Percentiles rank a stretch among this genome's conserved stretches.
phyloP scores from a whole-genome alignment of 2,329 filamentous ascomycete species.

The Ceratocystis diversiconidia region DNA sequence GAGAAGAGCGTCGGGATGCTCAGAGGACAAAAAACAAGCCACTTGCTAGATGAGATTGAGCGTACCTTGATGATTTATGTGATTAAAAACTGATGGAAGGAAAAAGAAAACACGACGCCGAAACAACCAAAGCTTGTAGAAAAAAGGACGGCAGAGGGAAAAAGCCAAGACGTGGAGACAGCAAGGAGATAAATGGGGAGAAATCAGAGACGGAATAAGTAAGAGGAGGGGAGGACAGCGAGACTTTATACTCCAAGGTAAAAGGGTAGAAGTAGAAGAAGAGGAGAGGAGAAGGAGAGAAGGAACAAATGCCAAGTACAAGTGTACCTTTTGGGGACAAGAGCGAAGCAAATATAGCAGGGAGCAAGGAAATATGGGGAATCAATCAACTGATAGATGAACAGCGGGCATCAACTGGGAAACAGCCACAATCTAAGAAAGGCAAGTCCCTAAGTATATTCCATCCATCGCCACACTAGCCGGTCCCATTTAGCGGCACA shows the following conservation, averaged over 20 bases:
- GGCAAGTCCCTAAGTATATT: neutral
- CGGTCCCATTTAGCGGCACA: neutral
- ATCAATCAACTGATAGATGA: neutral
- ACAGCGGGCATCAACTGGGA: neutral
- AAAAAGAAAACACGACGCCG: neutral
- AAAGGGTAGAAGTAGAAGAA: neutral
- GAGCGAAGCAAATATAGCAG: constrained; percentile 7
- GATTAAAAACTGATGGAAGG: constrained; percentile 2
- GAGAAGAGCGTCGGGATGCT: neutral
- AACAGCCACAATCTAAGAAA: neutral
- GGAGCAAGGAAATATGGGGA: constrained; percentile 3
- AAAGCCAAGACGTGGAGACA: neutral
- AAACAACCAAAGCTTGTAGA: constrained; percentile 4
- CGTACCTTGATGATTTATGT: constrained; percentile 1
- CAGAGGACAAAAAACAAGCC: no score
- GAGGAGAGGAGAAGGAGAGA: neutral
- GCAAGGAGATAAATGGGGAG: neutral
- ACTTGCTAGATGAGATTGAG: neutral
- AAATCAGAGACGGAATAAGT: neutral
- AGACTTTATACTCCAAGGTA: constrained; percentile 4
- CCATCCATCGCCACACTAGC: neutral
- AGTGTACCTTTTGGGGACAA: neutral
- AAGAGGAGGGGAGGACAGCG: neutral
- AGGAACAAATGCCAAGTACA: constrained; percentile 1
- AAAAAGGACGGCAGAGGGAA: constrained; percentile 9